These are phyloP conservation scores for Suhomyces ambrosiae DNA, from an alignment of 1,139 yeast species.

Conservation along the genomic window DNA sequence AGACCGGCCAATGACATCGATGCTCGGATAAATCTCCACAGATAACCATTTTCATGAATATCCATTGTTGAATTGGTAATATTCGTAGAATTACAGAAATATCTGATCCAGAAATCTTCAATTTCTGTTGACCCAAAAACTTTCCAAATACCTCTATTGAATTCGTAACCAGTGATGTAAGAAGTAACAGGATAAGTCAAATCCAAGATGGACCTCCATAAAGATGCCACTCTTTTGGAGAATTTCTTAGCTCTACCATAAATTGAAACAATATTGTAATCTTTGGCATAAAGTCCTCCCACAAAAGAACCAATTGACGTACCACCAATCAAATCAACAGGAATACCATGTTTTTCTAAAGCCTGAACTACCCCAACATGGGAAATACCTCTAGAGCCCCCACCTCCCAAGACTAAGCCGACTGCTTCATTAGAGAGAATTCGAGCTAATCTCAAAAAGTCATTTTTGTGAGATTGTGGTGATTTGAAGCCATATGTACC, in stretches of 20 bases:
- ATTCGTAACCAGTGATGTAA: constrained; percentile 95
- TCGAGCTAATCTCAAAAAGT: constrained; percentile 86
- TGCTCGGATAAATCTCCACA: constrained; percentile 95
- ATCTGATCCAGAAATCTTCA: constrained; percentile 94
- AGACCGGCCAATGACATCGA: constrained; percentile 96
- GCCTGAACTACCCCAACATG: constrained; percentile 93
- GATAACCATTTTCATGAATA: constrained; percentile 85
- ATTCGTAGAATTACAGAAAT: constrained; percentile 91
- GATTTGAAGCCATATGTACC: constrained; percentile 39
- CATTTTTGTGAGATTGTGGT: constrained; percentile 72
- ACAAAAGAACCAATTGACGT: constrained; percentile 95
- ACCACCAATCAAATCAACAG: constrained; percentile 92
- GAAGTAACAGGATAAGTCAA: constrained; percentile 92
- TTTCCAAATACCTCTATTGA: constrained; percentile 96
- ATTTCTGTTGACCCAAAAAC: constrained; percentile 88
- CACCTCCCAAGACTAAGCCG: constrained; percentile 94
- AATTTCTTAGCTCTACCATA: constrained; percentile 89
- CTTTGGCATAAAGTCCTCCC: constrained; percentile 93
- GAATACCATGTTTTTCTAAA: constrained; percentile 90
- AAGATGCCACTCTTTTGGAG: constrained; percentile 75
- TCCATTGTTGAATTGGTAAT: constrained; percentile 96
- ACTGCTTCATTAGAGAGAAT: constrained; percentile 90
- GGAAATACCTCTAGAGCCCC: constrained; percentile 94
- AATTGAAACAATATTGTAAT: constrained; percentile 86
- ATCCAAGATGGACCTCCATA: constrained; percentile 85